Evolutionary conservation across 805 yeast species (phyloP).

Genomic region (Yarrowia yakushimensis): DNA sequence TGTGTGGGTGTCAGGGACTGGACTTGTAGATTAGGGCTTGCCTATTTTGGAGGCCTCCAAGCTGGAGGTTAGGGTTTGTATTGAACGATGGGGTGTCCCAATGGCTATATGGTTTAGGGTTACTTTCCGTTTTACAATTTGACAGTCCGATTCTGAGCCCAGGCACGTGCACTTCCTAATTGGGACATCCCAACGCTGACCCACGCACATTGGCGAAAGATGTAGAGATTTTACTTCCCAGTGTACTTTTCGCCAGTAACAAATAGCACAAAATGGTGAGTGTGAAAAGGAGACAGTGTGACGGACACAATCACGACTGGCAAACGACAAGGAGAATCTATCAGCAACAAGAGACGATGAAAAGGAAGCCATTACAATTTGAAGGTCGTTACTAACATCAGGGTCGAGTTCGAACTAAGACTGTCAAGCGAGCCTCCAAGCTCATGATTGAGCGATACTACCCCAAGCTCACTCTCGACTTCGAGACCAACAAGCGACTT

Average conservation of each 20-base stretch:
- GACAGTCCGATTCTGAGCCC: background rate
- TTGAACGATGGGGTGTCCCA: too few relatives aligned
- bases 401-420: slow-evolving; percentile 99
- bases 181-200: slow-evolving; percentile 23
- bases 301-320: background rate
- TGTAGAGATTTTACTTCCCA: slow-evolving; percentile 22
- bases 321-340: background rate
- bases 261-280: slow-evolving; percentile 25
- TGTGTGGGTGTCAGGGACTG: too few relatives aligned
- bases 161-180: slow-evolving; percentile 22
- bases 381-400: slow-evolving; percentile 36
- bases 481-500: slow-evolving; percentile 99
- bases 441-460: slow-evolving; percentile 98
- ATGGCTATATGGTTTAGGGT: slow-evolving; percentile 16
- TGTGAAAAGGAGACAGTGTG: slow-evolving; percentile 10
- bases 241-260: slow-evolving; percentile 26
- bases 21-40: background rate
- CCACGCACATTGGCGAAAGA: slow-evolving; percentile 20
- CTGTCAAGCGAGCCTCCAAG: slow-evolving; percentile 99
- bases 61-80: background rate
- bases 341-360: background rate
- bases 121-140: background rate
- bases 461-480: slow-evolving; percentile 99
- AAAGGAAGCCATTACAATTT: background rate
- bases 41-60: background rate